Evolutionary conservation across 176 grass and related monocot species (phyloP).

Genomic region (Ensete ventricosum): DNA sequence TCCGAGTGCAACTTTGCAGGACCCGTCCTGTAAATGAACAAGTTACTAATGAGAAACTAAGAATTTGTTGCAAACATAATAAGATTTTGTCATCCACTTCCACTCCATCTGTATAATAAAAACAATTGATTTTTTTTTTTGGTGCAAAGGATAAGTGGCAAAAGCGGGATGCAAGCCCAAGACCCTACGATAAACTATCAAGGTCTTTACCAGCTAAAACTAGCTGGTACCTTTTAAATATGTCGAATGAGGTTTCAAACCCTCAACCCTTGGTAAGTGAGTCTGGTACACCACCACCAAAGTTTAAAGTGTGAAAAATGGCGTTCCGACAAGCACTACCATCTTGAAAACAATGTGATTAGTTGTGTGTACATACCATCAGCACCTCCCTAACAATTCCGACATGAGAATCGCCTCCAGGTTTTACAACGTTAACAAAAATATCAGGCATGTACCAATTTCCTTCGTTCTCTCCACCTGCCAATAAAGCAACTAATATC

Average conservation of each 20-base stretch:
- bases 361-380: constrained; percentile 28
- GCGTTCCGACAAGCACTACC: too few relatives aligned
- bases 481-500: not conserved
- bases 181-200: too few relatives aligned
- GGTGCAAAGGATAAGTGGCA: too few relatives aligned
- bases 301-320: too few relatives aligned
- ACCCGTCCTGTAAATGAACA: constrained; percentile 53
- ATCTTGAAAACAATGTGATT: not conserved
- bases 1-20: constrained; percentile 62
- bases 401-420: constrained; percentile 47
- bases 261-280: too few relatives aligned
- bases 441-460: constrained; percentile 67
- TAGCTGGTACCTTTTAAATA: too few relatives aligned
- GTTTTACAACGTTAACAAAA: constrained; percentile 51
- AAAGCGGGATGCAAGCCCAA: too few relatives aligned
- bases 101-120: too few relatives aligned
- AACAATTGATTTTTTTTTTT: too few relatives aligned
- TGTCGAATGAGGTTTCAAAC: too few relatives aligned
- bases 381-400: constrained; percentile 76
- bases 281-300: too few relatives aligned
- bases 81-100: not conserved
- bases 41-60: not conserved
- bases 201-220: too few relatives aligned
- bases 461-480: constrained; percentile 74
- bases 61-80: not conserved